Conservation (phyloP, 352 stramenopile genomes). For the Phytopythium sindhum region DNA sequence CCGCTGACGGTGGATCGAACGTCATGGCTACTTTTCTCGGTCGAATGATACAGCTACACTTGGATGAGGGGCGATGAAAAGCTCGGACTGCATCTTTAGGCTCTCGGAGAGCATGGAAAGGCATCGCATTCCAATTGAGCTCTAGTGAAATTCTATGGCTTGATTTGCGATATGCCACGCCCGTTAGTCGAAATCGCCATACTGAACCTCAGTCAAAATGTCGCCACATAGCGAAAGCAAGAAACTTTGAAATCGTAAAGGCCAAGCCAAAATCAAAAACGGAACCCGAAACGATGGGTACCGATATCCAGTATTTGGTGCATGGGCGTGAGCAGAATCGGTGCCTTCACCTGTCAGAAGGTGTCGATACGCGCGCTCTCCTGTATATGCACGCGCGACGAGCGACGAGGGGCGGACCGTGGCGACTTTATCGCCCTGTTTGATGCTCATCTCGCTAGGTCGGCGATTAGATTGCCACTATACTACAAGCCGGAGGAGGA, state of each 20-base stretch:
- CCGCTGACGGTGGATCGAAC: not conserved
- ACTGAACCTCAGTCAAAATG: no score
- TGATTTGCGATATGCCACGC: no score
- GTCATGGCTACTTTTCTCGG: not conserved
- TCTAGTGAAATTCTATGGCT: no score
- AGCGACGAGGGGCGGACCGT: not conserved
- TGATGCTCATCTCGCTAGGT: not conserved
- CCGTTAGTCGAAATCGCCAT: no score
- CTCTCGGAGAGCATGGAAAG: not conserved
- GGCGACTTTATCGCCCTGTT: not conserved
- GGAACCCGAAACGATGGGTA: not conserved
- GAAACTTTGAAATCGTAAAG: not conserved
- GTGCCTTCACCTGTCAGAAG: not conserved
- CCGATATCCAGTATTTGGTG: not conserved
- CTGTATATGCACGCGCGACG: not conserved
- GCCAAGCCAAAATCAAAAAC: not conserved
- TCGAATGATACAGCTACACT: not conserved
- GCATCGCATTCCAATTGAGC: no score
- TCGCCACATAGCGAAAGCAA: not conserved
- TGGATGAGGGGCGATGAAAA: not conserved
- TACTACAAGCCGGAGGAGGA: not conserved
- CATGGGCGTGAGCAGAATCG: no score
- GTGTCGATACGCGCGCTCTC: no score
- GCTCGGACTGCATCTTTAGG: not conserved
- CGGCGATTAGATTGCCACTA: not conserved